phyloP scores from a whole-genome alignment of 2,329 filamentous ascomycete genomes.

The Thielaviopsis populi region DNA sequence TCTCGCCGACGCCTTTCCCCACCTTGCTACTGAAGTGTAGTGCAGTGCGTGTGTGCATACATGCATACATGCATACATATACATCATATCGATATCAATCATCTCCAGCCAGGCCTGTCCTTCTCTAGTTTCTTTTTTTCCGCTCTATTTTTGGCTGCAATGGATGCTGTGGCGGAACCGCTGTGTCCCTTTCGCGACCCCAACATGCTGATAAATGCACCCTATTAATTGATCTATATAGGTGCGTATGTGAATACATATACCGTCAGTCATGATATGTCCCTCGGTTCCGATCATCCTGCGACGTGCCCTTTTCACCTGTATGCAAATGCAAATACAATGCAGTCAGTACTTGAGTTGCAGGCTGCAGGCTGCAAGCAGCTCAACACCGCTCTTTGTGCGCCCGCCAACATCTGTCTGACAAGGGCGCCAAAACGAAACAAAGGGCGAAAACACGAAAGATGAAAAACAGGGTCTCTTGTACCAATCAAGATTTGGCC shows the following conservation, averaged over 20 bases:
- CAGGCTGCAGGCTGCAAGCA: neutral
- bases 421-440: neutral
- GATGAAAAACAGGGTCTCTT: neutral
- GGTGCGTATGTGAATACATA: no score
- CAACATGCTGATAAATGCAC: no score
- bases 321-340: neutral
- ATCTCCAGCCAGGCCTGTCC: no score
- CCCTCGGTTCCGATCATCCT: neutral
- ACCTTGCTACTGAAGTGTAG: no score
- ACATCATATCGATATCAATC: no score
- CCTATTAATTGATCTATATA: no score
- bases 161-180: no score
- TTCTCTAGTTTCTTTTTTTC: neutral
- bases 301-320: neutral
- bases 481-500: neutral
- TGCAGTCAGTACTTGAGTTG: neutral
- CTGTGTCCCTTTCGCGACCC: no score
- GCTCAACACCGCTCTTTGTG: neutral
- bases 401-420: neutral
- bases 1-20: no score
- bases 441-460: neutral
- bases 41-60: no score
- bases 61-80: no score
- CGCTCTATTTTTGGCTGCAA: neutral
- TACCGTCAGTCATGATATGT: neutral